Conservation (phyloP, 495 filamentous ascomycete genomes). For the Evernia prunastri region DNA sequence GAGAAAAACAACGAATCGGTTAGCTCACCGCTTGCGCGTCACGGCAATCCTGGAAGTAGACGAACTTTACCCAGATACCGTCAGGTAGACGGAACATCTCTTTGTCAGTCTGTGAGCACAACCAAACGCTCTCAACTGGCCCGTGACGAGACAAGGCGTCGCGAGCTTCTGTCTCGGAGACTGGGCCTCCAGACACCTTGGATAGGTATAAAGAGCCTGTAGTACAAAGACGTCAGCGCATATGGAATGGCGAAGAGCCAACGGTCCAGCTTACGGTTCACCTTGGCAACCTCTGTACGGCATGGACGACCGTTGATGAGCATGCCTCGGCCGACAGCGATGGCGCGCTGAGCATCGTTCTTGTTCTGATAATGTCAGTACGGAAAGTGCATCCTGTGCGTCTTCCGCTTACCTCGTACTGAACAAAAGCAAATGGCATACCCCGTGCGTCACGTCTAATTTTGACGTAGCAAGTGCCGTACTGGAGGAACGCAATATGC, state of each 20-base stretch:
- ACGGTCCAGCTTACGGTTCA: constrained; percentile 41
- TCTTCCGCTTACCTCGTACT: constrained; percentile 47
- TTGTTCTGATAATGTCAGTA: constrained; percentile 29
- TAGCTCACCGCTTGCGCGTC: constrained; percentile 32
- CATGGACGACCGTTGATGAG: constrained; percentile 51
- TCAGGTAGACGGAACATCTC: constrained; percentile 36
- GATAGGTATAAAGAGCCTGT: constrained; percentile 48
- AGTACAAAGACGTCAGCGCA: constrained; percentile 4
- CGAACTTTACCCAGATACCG: constrained; percentile 48
- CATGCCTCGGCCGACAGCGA: constrained; percentile 39
- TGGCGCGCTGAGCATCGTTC: constrained; percentile 44
- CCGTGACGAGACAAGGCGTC: constrained; percentile 32
- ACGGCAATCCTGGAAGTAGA: constrained; percentile 35
- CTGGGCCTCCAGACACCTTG: constrained; percentile 33
- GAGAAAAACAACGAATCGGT: not conserved
- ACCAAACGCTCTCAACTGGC: constrained; percentile 28
- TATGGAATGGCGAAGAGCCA: not conserved
- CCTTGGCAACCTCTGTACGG: constrained; percentile 50
- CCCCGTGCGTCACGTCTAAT: constrained; percentile 49
- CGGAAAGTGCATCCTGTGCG: constrained; percentile 16
- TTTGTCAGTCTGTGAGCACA: constrained; percentile 29
- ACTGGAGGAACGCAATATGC: constrained; percentile 44
- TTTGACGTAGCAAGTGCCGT: constrained; percentile 54
- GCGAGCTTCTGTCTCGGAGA: constrained; percentile 40
- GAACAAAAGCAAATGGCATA: constrained; percentile 60